A percentile compares a stretch with the other conserved stretches of the same genome.
phyloP scores from a whole-genome alignment of 371 early-diverging fungal species.

The Actinomortierella wolfii region DNA sequence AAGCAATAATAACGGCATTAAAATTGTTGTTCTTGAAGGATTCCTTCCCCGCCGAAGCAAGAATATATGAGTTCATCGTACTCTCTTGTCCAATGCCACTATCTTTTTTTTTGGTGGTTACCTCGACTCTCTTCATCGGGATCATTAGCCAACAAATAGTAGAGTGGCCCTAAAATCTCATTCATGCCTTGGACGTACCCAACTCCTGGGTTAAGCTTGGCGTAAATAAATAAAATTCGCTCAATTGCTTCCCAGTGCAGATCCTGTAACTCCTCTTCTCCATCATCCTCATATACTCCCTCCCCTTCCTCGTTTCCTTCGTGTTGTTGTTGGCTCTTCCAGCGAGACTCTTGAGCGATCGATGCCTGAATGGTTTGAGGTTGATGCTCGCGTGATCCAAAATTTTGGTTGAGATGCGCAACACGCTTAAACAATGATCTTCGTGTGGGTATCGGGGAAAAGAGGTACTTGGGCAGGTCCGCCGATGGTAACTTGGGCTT shows the following conservation, averaged over 20 bases:
- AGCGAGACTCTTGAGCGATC: constrained; percentile 17
- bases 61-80: neutral
- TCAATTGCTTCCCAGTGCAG: constrained; percentile 87
- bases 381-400: constrained; percentile 52
- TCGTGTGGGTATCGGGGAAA: constrained; percentile 62
- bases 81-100: neutral
- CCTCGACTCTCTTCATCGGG: constrained; percentile 48
- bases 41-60: neutral
- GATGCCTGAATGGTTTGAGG: constrained; percentile 27
- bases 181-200: constrained; percentile 95
- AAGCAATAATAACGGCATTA: neutral
- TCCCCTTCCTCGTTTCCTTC: constrained; percentile 1
- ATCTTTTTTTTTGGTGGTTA: constrained; percentile 7
- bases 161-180: constrained; percentile 83
- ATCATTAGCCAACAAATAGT: constrained; percentile 80
- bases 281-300: constrained; percentile 12
- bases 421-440: constrained; percentile 70
- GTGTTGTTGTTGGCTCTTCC: constrained; percentile 9
- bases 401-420: constrained; percentile 65
- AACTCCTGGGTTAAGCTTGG: constrained; percentile 84
- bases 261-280: constrained; percentile 52
- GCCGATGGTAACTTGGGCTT: too few species aligned
- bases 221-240: constrained; percentile 82
- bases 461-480: constrained; percentile 49
- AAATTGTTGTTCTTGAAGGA: neutral